These are phyloP conservation scores for Aspergillus fumigatus DNA, from an alignment of 2,329 filamentous ascomycete genomes.

Conservation along the genomic window DNA sequence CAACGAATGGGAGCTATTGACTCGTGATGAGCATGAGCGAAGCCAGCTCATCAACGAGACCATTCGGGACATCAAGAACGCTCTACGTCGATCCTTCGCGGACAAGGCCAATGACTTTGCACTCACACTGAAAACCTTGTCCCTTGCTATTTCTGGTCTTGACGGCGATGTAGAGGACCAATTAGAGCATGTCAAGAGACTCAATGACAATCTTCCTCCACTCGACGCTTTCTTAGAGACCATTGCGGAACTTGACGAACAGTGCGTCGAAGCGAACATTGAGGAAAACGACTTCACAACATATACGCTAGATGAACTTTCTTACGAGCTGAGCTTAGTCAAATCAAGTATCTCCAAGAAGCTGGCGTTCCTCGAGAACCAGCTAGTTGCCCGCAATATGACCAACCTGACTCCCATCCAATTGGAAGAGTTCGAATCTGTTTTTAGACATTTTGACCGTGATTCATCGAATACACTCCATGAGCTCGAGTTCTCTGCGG, in stretches of 20 bases:
- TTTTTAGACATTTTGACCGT: constrained; percentile 96
- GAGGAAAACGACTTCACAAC: constrained; percentile 99
- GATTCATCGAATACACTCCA: constrained; percentile 85
- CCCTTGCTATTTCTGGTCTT: constrained; percentile 89
- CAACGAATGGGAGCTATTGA: constrained; percentile 71
- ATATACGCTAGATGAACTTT: constrained; percentile 93
- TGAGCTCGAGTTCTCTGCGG: constrained; percentile 93
- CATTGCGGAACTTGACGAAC: constrained; percentile 78
- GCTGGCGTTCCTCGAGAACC: constrained; percentile 92
- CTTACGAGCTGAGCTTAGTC: constrained; percentile 88
- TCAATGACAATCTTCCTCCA: constrained; percentile 80
- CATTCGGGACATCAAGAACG: constrained; percentile 97
- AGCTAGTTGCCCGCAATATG: constrained; percentile 97
- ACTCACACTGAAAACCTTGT: constrained; percentile 88
- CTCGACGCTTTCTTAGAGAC: constrained; percentile 87
- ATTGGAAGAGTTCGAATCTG: constrained; percentile 95
- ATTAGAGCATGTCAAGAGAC: constrained; percentile 74
- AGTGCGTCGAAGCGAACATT: constrained; percentile 94
- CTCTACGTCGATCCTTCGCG: constrained; percentile 83
- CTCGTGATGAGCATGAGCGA: constrained; percentile 78
- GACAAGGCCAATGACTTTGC: constrained; percentile 99
- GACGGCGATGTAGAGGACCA: constrained; percentile 97
- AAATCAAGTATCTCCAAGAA: constrained; percentile 94
- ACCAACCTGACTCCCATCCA: constrained; percentile 98
- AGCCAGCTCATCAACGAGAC: constrained; percentile 97